These are phyloP conservation scores for Sporothrix euskadiensis DNA, from an alignment of 2,329 filamentous ascomycete species.

Conservation along the genomic window DNA sequence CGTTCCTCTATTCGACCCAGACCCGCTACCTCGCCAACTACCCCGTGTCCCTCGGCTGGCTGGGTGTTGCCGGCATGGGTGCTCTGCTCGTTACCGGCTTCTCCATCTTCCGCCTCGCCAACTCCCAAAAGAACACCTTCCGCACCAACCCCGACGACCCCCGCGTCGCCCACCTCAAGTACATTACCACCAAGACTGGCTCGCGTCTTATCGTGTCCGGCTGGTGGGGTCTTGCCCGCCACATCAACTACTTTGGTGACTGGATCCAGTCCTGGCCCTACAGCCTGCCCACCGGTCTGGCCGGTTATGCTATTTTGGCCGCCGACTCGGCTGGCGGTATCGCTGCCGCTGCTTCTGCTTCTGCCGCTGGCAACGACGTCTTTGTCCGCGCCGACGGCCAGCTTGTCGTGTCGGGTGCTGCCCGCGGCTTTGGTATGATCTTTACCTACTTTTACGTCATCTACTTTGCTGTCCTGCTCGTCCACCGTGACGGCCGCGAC, in stretches of 20 bases:
- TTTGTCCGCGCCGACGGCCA: constrained; percentile 61
- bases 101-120: constrained; percentile 88
- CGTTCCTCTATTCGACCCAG: constrained; percentile 84
- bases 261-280: constrained; percentile 95
- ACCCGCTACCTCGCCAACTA: constrained; percentile 81
- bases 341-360: constrained; percentile 49
- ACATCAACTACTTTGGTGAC: constrained; percentile 96
- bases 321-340: constrained; percentile 53
- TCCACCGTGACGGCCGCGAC: constrained; percentile 84
- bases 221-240: constrained; percentile 90
- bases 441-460: constrained; percentile 94
- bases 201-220: constrained; percentile 79
- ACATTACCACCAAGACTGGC: constrained; percentile 80
- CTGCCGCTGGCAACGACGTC: constrained; percentile 34
- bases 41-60: constrained; percentile 73
- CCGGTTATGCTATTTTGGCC: constrained; percentile 73
- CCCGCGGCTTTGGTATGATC: constrained; percentile 79
- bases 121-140: constrained; percentile 94
- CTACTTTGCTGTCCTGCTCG: constrained; percentile 83
- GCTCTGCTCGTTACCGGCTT: constrained; percentile 73
- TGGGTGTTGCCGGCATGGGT: constrained; percentile 65
- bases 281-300: constrained; percentile 79
- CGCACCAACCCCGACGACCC: constrained; percentile 83
- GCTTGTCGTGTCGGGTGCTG: constrained; percentile 69
- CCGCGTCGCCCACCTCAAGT: constrained; percentile 74